A percentile compares a stretch with the other conserved stretches of the same genome.
Conservation (phyloP, 768 basidiomycete species). For the Auriscalpium microsporum region DNA sequence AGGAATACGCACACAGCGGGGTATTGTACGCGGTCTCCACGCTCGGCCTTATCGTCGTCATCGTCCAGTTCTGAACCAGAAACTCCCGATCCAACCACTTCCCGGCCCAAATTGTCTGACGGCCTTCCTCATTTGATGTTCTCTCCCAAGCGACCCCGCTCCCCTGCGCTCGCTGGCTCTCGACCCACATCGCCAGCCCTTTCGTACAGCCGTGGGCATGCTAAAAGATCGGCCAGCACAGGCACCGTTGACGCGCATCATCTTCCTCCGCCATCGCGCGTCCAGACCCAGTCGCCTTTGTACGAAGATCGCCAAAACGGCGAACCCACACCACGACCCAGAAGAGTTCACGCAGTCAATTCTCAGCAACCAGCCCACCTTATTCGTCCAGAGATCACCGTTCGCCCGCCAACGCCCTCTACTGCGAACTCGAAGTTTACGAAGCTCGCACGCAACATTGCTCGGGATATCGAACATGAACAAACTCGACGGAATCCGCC, state of each 20-base stretch:
- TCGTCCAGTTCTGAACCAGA: conserved; percentile 42
- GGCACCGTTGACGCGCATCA: neutral
- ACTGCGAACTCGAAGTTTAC: conserved; percentile 48
- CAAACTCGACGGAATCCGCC: conserved; percentile 15
- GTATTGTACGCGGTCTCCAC: conserved; percentile 37
- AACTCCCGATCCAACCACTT: conserved; percentile 29
- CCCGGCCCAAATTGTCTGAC: conserved; percentile 61
- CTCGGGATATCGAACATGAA: conserved; percentile 45
- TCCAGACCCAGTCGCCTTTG: conserved; percentile 1
- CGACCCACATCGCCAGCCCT: conserved; percentile 3
- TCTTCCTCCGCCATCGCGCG: neutral
- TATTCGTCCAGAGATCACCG: conserved; percentile 40
- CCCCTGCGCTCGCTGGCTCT: conserved; percentile 6
- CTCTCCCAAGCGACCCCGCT: conserved; percentile 67
- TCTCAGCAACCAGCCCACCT: neutral
- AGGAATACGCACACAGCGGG: conserved; percentile 38
- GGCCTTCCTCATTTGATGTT: conserved; percentile 63
- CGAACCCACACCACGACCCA: conserved; percentile 11
- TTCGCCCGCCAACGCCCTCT: conserved; percentile 58
- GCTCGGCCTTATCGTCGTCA: conserved; percentile 34
- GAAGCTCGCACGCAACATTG: conserved; percentile 47
- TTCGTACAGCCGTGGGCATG: neutral
- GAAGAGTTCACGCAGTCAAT: conserved; percentile 1
- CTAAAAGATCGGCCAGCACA: neutral
- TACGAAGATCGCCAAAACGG: conserved; percentile 1